These are phyloP conservation scores for Eimeria tenella DNA, from an alignment of 169 alveolate species.

Conservation along the genomic window DNA sequence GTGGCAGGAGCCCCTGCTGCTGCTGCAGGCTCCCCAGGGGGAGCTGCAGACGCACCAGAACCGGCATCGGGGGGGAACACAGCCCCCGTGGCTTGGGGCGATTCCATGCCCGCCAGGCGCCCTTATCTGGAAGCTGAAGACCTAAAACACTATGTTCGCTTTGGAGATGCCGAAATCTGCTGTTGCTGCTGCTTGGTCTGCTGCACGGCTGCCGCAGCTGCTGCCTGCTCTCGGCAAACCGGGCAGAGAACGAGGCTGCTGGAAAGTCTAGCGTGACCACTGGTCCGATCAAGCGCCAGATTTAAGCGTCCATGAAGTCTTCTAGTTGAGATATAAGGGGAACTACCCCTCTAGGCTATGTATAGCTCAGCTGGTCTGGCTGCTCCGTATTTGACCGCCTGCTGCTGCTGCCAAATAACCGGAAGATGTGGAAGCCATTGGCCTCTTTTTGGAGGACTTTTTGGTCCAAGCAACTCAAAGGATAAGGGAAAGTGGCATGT, in stretches of 20 bases:
- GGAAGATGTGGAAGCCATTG: neutral
- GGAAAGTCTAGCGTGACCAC: neutral
- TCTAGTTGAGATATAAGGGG: neutral
- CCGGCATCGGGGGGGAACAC: neutral
- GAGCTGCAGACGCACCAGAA: neutral
- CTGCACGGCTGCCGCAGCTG: neutral
- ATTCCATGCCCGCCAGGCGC: slow-evolving; percentile 15
- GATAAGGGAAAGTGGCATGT: neutral
- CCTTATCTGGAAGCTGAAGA: neutral
- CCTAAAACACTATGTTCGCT: neutral
- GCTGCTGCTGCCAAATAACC: neutral
- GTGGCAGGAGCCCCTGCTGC: neutral
- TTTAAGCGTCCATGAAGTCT: neutral
- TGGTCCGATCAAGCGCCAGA: neutral
- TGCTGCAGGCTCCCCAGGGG: neutral
- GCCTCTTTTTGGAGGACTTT: neutral
- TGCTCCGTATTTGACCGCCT: neutral
- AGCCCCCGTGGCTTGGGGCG: slow-evolving; percentile 15
- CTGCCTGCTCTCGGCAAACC: neutral
- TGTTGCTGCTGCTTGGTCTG: neutral
- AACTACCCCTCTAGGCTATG: neutral
- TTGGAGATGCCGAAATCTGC: neutral
- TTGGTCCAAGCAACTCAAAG: neutral
- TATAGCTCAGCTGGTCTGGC: neutral
- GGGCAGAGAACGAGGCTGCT: neutral